Conservation (phyloP, 2,329 filamentous ascomycete genomes). For the Colletotrichum sidae region DNA sequence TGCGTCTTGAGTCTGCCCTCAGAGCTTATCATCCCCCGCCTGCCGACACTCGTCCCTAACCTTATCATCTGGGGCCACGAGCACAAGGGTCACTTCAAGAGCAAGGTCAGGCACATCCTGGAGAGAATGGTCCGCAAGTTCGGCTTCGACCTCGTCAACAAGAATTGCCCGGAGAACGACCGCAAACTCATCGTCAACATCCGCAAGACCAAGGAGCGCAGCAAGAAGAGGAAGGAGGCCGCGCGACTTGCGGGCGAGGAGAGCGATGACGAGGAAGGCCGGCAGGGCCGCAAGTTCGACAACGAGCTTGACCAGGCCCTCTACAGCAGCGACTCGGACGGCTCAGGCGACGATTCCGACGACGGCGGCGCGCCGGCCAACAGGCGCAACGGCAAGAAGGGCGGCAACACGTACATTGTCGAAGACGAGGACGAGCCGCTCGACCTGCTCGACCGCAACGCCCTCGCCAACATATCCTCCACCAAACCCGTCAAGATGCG, state of each 20-base stretch:
- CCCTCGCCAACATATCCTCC: constrained; percentile 91
- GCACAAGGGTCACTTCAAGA: constrained; percentile 96
- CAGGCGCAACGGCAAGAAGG: constrained; percentile 66
- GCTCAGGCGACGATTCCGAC: constrained; percentile 71
- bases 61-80: constrained; percentile 97
- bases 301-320: constrained; percentile 97
- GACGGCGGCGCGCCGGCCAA: constrained; percentile 58
- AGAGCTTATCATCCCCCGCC: constrained; percentile 80
- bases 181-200: constrained; percentile 94
- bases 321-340: constrained; percentile 80
- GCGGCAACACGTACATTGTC: constrained; percentile 84
- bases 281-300: constrained; percentile 76
- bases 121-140: constrained; percentile 95
- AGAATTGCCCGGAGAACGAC: constrained; percentile 85
- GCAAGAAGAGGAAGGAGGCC: constrained; percentile 87
- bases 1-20: constrained; percentile 88
- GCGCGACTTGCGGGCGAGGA: constrained; percentile 67
- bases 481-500: constrained; percentile 81
- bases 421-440: constrained; percentile 96
- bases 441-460: constrained; percentile 89
- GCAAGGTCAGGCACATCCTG: constrained; percentile 97
- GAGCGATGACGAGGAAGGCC: constrained; percentile 66
- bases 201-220: constrained; percentile 91
- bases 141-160: constrained; percentile 83
- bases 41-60: constrained; percentile 85